Evolutionary conservation across 1,284 basidiomycete species (phyloP).

Genomic region (Sanghuangporus sanghuang): DNA sequence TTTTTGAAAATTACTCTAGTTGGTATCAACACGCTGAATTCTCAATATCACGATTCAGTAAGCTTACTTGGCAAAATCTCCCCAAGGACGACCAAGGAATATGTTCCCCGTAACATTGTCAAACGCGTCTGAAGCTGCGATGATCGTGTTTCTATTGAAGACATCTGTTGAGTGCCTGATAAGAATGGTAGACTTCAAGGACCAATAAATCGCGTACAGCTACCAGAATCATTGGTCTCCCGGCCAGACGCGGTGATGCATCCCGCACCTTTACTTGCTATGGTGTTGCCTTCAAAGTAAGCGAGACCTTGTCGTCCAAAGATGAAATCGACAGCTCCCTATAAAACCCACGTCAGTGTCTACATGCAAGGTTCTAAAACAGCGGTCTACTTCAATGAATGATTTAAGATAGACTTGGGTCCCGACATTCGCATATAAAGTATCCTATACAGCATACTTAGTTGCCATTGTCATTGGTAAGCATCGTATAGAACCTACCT

Average conservation of each 20-base stretch:
- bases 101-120: slow-evolving; percentile 33
- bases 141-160: slow-evolving; percentile 42
- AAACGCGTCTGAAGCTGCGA: slow-evolving; percentile 39
- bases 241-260: slow-evolving; percentile 50
- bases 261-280: slow-evolving; percentile 35
- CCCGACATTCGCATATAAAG: slow-evolving; percentile 39
- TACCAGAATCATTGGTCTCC: slow-evolving; percentile 39
- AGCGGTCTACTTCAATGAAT: slow-evolving; percentile 39
- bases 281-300: slow-evolving; percentile 44
- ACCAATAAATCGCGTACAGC: slow-evolving; percentile 31
- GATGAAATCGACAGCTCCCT: slow-evolving; percentile 55
- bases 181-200: neutral
- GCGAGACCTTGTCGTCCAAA: slow-evolving; percentile 38
- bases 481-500: slow-evolving; percentile 29
- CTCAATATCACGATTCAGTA: too few relatives aligned
- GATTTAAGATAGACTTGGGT: slow-evolving; percentile 43
- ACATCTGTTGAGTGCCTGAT: slow-evolving; percentile 30
- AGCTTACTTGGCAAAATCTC: slow-evolving; percentile 35
- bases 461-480: neutral
- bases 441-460: slow-evolving; percentile 24
- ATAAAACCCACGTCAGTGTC: slow-evolving; percentile 20
- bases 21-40: too few relatives aligned
- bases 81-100: slow-evolving; percentile 51
- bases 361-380: slow-evolving; percentile 20
- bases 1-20: slow-evolving; percentile 19